phyloP scores from a whole-genome alignment of 768 basidiomycete genomes.

The Omphalotus guepiniiformis region DNA sequence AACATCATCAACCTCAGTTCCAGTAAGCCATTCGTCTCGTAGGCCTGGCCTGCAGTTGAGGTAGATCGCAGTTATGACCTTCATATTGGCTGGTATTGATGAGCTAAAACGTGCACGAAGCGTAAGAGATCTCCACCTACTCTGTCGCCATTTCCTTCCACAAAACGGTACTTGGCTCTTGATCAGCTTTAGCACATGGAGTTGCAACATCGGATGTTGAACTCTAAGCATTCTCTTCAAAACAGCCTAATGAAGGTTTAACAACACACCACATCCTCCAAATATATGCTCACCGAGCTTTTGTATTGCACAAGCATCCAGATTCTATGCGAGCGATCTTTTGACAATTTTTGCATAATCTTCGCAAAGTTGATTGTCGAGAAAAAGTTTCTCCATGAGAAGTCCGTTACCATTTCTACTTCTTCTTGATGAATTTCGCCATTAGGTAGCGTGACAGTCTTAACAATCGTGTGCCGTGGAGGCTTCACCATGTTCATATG shows the following conservation, averaged over 20 bases:
- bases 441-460: slow-evolving; percentile 59
- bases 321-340: slow-evolving; percentile 90
- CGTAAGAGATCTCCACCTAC: slow-evolving; percentile 39
- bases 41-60: slow-evolving; percentile 95
- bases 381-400: slow-evolving; percentile 98
- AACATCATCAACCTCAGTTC: slow-evolving; percentile 86
- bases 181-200: slow-evolving; percentile 94
- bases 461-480: slow-evolving; percentile 54
- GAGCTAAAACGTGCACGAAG: not conserved
- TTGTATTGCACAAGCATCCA: slow-evolving; percentile 98
- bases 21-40: slow-evolving; percentile 96
- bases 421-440: slow-evolving; percentile 81
- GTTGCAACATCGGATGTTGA: slow-evolving; percentile 88
- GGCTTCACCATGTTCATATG: slow-evolving; percentile 58
- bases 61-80: slow-evolving; percentile 98
- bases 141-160: slow-evolving; percentile 96
- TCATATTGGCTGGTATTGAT: slow-evolving; percentile 83
- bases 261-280: not conserved
- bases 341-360: slow-evolving; percentile 96
- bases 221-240: slow-evolving; percentile 93
- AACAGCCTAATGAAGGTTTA: slow-evolving; percentile 62
- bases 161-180: slow-evolving; percentile 99
- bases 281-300: slow-evolving; percentile 67
- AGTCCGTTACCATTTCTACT: slow-evolving; percentile 88
- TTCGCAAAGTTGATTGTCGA: slow-evolving; percentile 95